Percentiles rank a stretch among this genome's conserved stretches.
Conservation (phyloP, 75 land plant species). For the Cryptomeria japonica region DNA sequence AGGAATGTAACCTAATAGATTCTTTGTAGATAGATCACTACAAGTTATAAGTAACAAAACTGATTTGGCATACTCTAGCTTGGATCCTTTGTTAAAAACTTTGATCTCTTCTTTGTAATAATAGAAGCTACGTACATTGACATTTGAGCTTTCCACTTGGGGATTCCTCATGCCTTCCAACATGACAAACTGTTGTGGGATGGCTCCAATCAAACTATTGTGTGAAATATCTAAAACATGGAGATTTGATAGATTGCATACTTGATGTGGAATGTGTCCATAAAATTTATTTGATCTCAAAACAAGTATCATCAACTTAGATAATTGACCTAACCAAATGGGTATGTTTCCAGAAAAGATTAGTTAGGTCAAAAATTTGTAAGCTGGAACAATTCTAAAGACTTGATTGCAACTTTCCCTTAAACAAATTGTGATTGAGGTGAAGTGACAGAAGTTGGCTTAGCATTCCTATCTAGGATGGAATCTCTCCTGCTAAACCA, state of each 20-base stretch:
- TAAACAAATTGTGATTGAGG: not conserved
- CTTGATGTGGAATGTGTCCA: not conserved
- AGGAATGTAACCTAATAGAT: conserved; percentile 9
- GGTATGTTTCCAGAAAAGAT: not conserved
- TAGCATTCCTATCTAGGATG: not conserved
- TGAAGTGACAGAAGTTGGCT: not conserved
- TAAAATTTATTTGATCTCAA: not conserved
- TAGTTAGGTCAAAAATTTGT: not conserved
- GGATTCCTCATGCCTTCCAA: not conserved
- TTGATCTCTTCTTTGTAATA: not conserved
- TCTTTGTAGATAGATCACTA: conserved; percentile 9
- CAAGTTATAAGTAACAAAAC: not conserved
- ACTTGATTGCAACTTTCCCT: not conserved
- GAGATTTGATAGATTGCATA: not conserved
- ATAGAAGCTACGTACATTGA: not conserved
- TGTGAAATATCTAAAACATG: not conserved
- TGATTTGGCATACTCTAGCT: not conserved
- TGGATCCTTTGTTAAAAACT: not conserved
- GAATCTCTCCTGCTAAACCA: not conserved
- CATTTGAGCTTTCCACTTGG: not conserved
- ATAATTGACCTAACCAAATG: not conserved
- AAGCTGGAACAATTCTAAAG: not conserved
- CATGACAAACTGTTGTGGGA: not conserved
- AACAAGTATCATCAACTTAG: too few relatives aligned
- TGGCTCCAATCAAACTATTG: not conserved